A percentile compares a stretch with the other conserved stretches of the same genome.
phyloP scores from a whole-genome alignment of 202 grass and related monocot species.

The Saccharum hybrid region DNA sequence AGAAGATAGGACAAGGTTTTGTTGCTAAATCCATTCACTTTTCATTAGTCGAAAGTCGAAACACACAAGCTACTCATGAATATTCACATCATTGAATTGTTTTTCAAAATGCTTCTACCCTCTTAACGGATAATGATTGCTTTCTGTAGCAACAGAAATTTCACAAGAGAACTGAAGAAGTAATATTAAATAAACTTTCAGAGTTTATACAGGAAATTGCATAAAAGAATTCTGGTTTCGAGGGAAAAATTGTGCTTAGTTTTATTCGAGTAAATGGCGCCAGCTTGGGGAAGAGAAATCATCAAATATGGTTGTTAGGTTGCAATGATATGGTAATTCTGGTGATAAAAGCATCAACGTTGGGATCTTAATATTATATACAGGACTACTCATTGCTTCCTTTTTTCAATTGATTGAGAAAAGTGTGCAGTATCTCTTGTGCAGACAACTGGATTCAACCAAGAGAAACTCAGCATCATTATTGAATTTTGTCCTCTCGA shows the following conservation, averaged over 20 bases:
- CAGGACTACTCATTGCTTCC: not conserved
- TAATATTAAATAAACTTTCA: not conserved
- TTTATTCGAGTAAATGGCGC: not conserved
- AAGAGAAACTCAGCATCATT: not conserved
- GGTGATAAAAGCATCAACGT: not conserved
- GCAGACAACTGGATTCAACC: not conserved
- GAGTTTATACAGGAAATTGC: not conserved
- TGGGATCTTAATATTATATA: not conserved
- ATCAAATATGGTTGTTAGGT: not conserved
- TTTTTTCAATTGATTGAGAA: not conserved
- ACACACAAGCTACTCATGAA: not conserved
- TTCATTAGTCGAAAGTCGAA: not conserved
- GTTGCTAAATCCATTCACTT: not conserved
- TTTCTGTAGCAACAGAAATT: conserved; percentile 13
- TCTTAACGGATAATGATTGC: not conserved
- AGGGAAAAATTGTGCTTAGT: not conserved
- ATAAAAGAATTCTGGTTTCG: not conserved
- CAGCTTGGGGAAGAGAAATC: not conserved
- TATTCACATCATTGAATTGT: not conserved
- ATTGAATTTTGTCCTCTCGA: not conserved
- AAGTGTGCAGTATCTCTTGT: not conserved
- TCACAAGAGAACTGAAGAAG: not conserved
- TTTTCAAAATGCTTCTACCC: not conserved
- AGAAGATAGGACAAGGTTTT: not conserved
- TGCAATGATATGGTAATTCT: not conserved